Evolutionary conservation across 306 rosid genomes (phyloP).

Genomic region (Crataegus laevigata): DNA sequence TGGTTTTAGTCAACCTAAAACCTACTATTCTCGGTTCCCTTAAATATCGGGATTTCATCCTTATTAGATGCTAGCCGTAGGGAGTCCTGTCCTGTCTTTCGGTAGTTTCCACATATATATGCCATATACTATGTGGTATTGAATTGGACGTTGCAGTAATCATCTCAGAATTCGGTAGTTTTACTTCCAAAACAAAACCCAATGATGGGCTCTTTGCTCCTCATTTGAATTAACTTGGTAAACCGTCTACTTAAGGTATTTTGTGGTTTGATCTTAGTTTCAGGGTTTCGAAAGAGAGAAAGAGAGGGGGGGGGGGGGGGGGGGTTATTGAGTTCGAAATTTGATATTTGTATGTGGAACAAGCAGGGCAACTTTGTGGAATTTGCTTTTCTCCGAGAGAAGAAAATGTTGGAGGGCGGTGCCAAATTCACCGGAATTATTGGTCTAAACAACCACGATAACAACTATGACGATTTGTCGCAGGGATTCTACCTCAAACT

Average conservation of each 20-base stretch:
- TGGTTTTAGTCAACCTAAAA: neutral
- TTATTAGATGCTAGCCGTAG: neutral
- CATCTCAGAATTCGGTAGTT: neutral
- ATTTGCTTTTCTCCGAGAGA: conserved; percentile 27
- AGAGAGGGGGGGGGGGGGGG: too few relatives aligned
- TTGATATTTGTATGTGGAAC: conserved; percentile 48
- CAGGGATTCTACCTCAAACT: conserved; percentile 91
- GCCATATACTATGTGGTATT: too few relatives aligned
- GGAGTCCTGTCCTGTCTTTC: neutral
- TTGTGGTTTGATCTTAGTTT: conserved; percentile 14
- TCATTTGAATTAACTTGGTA: neutral
- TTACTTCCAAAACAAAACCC: neutral
- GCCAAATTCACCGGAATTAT: conserved; percentile 64
- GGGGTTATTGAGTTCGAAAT: neutral
- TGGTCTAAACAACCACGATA: conserved; percentile 53
- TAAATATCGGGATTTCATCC: neutral
- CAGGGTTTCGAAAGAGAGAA: conserved; percentile 26
- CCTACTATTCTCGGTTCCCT: neutral
- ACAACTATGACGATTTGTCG: conserved; percentile 70
- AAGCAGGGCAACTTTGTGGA: conserved; percentile 31
- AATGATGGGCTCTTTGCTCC: neutral
- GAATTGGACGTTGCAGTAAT: neutral
- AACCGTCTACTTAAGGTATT: neutral
- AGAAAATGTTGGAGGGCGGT: conserved; percentile 81
- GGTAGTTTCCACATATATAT: neutral